phyloP scores from a whole-genome alignment of 768 basidiomycete genomes.

The Boletus eberwhitei region DNA sequence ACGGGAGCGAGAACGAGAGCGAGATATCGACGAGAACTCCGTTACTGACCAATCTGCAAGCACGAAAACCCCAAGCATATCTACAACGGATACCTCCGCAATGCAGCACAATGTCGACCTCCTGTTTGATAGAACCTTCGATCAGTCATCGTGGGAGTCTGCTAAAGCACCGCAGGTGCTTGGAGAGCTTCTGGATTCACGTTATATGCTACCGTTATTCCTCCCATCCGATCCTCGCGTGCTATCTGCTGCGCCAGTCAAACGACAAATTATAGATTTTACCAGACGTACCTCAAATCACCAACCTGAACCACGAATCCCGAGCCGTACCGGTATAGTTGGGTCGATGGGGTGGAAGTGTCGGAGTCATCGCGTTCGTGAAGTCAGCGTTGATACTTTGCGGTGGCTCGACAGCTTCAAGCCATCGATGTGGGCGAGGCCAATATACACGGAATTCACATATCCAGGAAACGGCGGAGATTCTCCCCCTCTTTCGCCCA shows the following conservation, averaged over 20 bases:
- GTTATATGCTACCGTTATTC: conserved; percentile 86
- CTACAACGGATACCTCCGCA: conserved; percentile 33
- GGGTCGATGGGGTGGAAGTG: conserved; percentile 57
- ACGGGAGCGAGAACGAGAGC: conserved; percentile 57
- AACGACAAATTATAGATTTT: conserved; percentile 25
- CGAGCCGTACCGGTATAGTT: conserved; percentile 38
- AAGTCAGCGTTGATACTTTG: conserved; percentile 56
- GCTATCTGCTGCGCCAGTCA: conserved; percentile 65
- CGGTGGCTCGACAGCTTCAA: conserved; percentile 69
- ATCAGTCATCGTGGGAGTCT: conserved; percentile 74
- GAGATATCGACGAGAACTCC: conserved; percentile 29
- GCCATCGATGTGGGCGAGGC: conserved; percentile 54
- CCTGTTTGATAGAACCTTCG: conserved; percentile 68
- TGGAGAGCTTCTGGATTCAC: conserved; percentile 88
- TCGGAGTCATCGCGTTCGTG: conserved; percentile 56
- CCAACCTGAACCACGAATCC: conserved; percentile 34
- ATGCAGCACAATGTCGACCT: conserved; percentile 67
- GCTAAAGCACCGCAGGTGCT: conserved; percentile 73
- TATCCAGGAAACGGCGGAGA: conserved; percentile 31
- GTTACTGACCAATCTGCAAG: conserved; percentile 39
- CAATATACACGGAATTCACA: conserved; percentile 32
- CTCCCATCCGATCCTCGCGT: conserved; percentile 80
- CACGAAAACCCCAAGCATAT: conserved; percentile 29
- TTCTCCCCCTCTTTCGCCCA: conserved; percentile 25
- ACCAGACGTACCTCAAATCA: conserved; percentile 14